Base-by-base conservation (phyloP, 768 basidiomycete genomes). In the Candolleomyces aberdarensis region DNA sequence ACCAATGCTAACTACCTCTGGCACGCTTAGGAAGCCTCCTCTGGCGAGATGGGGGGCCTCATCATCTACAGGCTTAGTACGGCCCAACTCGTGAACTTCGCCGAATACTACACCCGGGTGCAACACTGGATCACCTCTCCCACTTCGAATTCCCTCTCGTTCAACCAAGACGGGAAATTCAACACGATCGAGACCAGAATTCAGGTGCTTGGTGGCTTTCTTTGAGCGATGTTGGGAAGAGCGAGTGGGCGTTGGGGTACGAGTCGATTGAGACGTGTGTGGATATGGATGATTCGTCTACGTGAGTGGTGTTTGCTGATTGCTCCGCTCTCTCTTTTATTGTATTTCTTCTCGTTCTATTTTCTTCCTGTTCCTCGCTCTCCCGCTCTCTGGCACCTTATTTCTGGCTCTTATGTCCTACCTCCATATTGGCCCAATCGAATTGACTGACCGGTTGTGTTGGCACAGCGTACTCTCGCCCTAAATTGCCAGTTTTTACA, bases 131-230 rank as follows among this genome's bases (percentile, higher is more conserved):
- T 96, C 10, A 80, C 78, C 20, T 32, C 32, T 5, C 32, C 32
- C 32, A 77, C 81, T 11, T 76, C 83, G n/a, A n/a, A n/a, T n/a
- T n/a, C n/a, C 32, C 75, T 97, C 59, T 76, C 80, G 8, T 94
- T 96, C 65, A 91, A 96, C 19, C 80, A 85, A n/a, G 88, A 94
- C 66, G 92, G 79, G 41, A 74, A 81, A 36, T 92, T 90, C 71
- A 97, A 88, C 71, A 94, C 92, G 0, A 98, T 98, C 66, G 96
- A 98, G 93, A 95, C 92, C 1, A 97, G 94, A 0, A 98, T 97
- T 57, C 88, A 95, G 26, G 84, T 96, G 1, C 80, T 98, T 3
- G 96, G 96, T 9, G 96, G 96, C 0, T 83, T 98, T 3, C 78
- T 98, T 78, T 95, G n/a, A 78, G 87, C 1, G 74, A 79, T 11